phyloP scores from a whole-genome alignment of 805 yeast species.

The Candida broadrunensis region DNA sequence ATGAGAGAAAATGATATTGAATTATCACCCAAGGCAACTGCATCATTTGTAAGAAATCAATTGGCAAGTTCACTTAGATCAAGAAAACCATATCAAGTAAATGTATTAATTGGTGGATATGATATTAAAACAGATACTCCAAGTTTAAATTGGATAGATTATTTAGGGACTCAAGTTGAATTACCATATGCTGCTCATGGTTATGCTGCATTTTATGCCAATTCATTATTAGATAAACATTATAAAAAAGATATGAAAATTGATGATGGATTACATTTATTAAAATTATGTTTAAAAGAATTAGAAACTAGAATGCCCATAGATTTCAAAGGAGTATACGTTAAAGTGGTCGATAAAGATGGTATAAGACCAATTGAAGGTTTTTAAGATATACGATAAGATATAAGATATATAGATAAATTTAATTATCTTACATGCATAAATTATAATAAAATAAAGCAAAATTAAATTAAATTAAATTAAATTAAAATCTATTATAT shows the following conservation, averaged over 20 bases:
- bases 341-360: slow-evolving; percentile 64
- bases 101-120: slow-evolving; percentile 83
- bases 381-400: too few relatives aligned
- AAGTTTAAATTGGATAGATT: slow-evolving; percentile 83
- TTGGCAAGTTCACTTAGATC: slow-evolving; percentile 86
- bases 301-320: slow-evolving; percentile 83
- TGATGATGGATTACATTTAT: slow-evolving; percentile 75
- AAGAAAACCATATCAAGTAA: slow-evolving; percentile 90
- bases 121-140: slow-evolving; percentile 61
- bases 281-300: slow-evolving; percentile 73
- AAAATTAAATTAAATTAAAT: too few relatives aligned
- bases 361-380: slow-evolving; percentile 45
- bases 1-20: slow-evolving; percentile 79
- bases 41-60: slow-evolving; percentile 83
- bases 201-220: slow-evolving; percentile 93
- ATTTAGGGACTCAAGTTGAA: slow-evolving; percentile 85
- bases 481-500: too few relatives aligned
- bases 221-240: slow-evolving; percentile 87
- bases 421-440: too few relatives aligned
- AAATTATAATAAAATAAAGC: too few relatives aligned
- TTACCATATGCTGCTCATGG: slow-evolving; percentile 98
- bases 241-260: slow-evolving; percentile 71
- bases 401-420: too few relatives aligned
- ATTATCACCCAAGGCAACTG: slow-evolving; percentile 79
- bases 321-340: slow-evolving; percentile 84